phyloP scores from a whole-genome alignment of 352 stramenopile species.

The Globisporangium cystogenes region DNA sequence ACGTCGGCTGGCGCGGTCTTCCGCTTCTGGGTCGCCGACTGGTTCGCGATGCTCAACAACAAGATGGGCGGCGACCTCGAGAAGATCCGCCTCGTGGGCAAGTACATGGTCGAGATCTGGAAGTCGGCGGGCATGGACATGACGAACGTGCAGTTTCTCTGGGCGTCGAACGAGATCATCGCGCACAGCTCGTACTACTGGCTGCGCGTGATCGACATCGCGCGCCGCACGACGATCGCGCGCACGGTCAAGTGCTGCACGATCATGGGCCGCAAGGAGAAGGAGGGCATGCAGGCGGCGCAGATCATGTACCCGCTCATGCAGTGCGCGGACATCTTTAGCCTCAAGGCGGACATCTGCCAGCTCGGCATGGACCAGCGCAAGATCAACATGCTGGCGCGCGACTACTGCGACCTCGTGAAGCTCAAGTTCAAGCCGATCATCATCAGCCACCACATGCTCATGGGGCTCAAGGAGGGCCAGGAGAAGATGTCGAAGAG shows the following conservation, averaged over 20 bases:
- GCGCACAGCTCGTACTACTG: slow-evolving; percentile 88
- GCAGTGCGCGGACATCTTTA: slow-evolving; percentile 99
- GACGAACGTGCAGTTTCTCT: slow-evolving; percentile 98
- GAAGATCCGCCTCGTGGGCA: slow-evolving; percentile 94
- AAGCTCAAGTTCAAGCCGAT: slow-evolving; percentile 94
- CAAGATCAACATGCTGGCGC: slow-evolving; percentile 98
- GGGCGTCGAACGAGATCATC: slow-evolving; percentile 96
- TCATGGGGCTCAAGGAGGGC: slow-evolving; percentile 97
- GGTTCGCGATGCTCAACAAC: slow-evolving; percentile 99
- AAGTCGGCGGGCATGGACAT: slow-evolving; percentile 99
- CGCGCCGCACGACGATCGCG: slow-evolving; percentile 86
- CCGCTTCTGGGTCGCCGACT: slow-evolving; percentile 99
- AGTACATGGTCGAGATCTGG: slow-evolving; percentile 99
- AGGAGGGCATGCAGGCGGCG: slow-evolving; percentile 87
- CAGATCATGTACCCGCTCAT: slow-evolving; percentile 97
- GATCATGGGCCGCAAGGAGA: slow-evolving; percentile 97
- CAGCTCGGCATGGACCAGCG: slow-evolving; percentile 99
- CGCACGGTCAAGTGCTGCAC: slow-evolving; percentile 98
- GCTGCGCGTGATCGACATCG: slow-evolving; percentile 93
- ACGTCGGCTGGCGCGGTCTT: slow-evolving; percentile 94
- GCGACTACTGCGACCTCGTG: slow-evolving; percentile 97
- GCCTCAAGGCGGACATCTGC: slow-evolving; percentile 98
- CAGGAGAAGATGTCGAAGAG: slow-evolving; percentile 99
- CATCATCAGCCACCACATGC: slow-evolving; percentile 99
- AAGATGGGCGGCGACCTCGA: slow-evolving; percentile 98